Base-by-base conservation (phyloP, 78 protist species). In the Dictyostelium firmibasis region DNA sequence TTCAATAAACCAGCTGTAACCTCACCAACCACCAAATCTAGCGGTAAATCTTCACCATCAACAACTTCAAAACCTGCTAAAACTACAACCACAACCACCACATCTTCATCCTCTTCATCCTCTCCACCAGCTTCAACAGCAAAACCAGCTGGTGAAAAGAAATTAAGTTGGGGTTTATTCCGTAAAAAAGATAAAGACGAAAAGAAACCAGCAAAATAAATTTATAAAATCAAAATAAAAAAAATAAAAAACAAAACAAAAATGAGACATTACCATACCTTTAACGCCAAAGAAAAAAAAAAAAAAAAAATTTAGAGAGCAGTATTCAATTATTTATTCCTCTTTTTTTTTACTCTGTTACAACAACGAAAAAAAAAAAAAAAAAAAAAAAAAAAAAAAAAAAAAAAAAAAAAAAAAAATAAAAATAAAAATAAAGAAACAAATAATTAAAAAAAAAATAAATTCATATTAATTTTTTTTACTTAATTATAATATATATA, bases 131-230 rank as follows among this genome's bases (percentile, higher is more conserved):
- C 89, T 23, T 43, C 83, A 35, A 23, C 83, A 1, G 14, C 57
- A 6, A n/a, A 72, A 18, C 41, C 36, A 38, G 81, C 94, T 20
- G 94, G 29, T 13, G 94, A 89, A 70, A 89, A 81, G 82, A 89
- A 89, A 70, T 29, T 81, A 33, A 81, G 87, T 89, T 89, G 94
- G 94, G 94, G 94, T 13, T 14, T 89, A 1, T 89, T 89, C 76
- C 83, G 83, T 67, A 89, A 89, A 76, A 89, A 89, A 47, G 94
- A 89, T 89, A 87, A 87, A 64, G 93, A 78, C 64, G 93, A 87
- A 43, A 78, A 87, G 69, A 87, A 87, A 62, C n/a, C 85, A 36
- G 81, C 72, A 50, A 57, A 81, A 81, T 81, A 81, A 81, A 3
- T 14, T 47, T 29, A 62, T 0, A 62, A 67, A 27, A 67, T 16